Conservation (phyloP, 2,329 filamentous ascomycete species). For the Aureobasidium sp. region DNA sequence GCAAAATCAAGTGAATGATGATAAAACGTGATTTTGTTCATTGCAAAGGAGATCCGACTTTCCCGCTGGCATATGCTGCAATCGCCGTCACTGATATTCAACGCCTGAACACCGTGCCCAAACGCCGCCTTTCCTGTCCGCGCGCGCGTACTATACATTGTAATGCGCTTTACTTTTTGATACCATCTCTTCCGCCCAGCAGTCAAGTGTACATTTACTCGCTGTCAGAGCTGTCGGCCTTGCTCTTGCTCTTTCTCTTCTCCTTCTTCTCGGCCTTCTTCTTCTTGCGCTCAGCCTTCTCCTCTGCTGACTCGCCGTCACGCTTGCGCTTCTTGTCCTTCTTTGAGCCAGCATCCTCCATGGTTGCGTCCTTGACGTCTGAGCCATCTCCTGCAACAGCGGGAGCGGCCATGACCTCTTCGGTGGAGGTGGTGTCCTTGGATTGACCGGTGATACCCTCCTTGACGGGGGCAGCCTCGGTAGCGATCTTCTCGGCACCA, state of each 20-base stretch:
- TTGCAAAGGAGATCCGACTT: constrained; percentile 11
- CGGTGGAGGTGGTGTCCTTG: constrained; percentile 32
- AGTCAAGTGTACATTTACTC: constrained; percentile 19
- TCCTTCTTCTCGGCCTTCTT: constrained; percentile 77
- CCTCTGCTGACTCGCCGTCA: constrained; percentile 37
- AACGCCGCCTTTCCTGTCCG: constrained; percentile 11
- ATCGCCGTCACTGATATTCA: constrained; percentile 11
- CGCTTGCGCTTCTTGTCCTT: constrained; percentile 42
- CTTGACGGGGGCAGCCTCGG: constrained; percentile 26
- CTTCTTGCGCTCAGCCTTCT: constrained; percentile 43
- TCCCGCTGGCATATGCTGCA: constrained; percentile 12
- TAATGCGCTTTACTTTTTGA: constrained; percentile 9
- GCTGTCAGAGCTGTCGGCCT: constrained; percentile 31
- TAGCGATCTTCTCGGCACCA: constrained; percentile 22
- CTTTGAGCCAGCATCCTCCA: constrained; percentile 23
- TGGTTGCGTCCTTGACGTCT: constrained; percentile 12
- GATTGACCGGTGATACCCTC: constrained; percentile 26
- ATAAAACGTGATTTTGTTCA: constrained; percentile 11
- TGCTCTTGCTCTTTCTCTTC: constrained; percentile 54
- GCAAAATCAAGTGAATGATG: not conserved
- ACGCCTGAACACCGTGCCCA: constrained; percentile 13
- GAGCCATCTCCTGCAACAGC: constrained; percentile 24
- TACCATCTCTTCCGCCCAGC: not conserved
- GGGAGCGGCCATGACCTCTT: constrained; percentile 32
- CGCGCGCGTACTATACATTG: constrained; percentile 10